Conservation (phyloP, 495 filamentous ascomycete genomes). For the Staphylotrichum tortipilum region DNA sequence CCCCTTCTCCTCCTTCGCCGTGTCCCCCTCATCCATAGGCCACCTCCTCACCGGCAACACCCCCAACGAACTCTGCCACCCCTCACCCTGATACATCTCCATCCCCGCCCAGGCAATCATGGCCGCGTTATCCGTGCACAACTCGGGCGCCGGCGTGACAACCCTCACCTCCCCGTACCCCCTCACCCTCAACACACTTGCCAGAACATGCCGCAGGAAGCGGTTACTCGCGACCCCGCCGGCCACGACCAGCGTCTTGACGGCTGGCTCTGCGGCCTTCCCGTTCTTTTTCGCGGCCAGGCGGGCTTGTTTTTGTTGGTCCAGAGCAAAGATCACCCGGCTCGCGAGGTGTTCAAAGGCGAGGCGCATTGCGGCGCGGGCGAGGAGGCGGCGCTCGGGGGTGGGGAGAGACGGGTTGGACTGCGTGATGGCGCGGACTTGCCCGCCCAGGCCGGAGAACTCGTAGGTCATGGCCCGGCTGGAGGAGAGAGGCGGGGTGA, state of each 20-base stretch:
- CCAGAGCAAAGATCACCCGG: constrained; percentile 59
- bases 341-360: constrained; percentile 83
- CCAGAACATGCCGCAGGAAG: constrained; percentile 63
- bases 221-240: constrained; percentile 83
- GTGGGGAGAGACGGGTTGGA: constrained; percentile 22
- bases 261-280: background rate
- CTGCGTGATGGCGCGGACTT: constrained; percentile 21
- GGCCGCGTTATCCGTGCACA: constrained; percentile 94
- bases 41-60: constrained; percentile 61
- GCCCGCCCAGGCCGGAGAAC: constrained; percentile 31
- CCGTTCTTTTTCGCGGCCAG: background rate
- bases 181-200: constrained; percentile 50
- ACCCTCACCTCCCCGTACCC: constrained; percentile 54
- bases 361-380: constrained; percentile 61
- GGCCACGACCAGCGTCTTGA: constrained; percentile 62
- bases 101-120: constrained; percentile 95
- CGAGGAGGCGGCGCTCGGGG: constrained; percentile 53
- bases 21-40: constrained; percentile 56
- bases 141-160: constrained; percentile 58
- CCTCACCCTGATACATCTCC: constrained; percentile 84
- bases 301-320: background rate
- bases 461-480: constrained; percentile 26
- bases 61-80: constrained; percentile 54
- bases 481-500: constrained; percentile 27
- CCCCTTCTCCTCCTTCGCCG: no score